Percentiles rank a stretch among this genome's conserved stretches.
phyloP scores from a whole-genome alignment of 148 eudicot species.

The Cornus kousa region DNA sequence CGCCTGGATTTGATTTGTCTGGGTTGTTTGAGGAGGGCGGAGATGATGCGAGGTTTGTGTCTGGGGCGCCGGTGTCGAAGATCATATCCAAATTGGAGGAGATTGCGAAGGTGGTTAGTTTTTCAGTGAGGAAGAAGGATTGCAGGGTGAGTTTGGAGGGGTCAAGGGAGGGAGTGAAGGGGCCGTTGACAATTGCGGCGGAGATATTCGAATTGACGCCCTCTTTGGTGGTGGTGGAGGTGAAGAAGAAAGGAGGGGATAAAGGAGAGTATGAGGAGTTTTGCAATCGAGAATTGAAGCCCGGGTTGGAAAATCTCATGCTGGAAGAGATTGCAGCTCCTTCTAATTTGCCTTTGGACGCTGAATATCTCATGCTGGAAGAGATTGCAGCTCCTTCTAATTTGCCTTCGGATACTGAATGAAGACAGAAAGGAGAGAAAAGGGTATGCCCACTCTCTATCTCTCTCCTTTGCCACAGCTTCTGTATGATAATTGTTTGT shows the following conservation, averaged over 20 bases:
- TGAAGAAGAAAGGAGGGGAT: constrained; percentile 31
- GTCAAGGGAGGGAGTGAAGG: constrained; percentile 28
- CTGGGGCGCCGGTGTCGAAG: constrained; percentile 24
- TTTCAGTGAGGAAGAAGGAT: constrained; percentile 29
- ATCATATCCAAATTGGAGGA: constrained; percentile 31
- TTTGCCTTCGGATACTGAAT: constrained; percentile 23
- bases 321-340: neutral
- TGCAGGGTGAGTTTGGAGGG: constrained; percentile 36
- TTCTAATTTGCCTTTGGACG: constrained; percentile 10
- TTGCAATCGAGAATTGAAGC: constrained; percentile 23
- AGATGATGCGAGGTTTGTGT: constrained; percentile 24
- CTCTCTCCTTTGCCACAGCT: neutral
- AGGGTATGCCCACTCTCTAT: neutral
- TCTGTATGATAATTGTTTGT: neutral
- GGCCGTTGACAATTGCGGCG: constrained; percentile 29
- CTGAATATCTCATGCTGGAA: neutral
- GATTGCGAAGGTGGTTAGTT: constrained; percentile 30
- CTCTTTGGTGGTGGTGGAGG: constrained; percentile 29
- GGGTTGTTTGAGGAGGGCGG: constrained; percentile 34
- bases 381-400: neutral
- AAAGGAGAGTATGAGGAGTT: constrained; percentile 29
- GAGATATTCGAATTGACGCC: constrained; percentile 36
- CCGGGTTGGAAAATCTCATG: constrained; percentile 20
- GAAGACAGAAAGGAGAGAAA: neutral
- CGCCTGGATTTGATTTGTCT: constrained; percentile 25